Percentiles rank a stretch among this genome's conserved stretches.
These are phyloP conservation scores for Annona squamosa DNA, from an alignment of 164 flowering plant genomes.

Conservation along the genomic window DNA sequence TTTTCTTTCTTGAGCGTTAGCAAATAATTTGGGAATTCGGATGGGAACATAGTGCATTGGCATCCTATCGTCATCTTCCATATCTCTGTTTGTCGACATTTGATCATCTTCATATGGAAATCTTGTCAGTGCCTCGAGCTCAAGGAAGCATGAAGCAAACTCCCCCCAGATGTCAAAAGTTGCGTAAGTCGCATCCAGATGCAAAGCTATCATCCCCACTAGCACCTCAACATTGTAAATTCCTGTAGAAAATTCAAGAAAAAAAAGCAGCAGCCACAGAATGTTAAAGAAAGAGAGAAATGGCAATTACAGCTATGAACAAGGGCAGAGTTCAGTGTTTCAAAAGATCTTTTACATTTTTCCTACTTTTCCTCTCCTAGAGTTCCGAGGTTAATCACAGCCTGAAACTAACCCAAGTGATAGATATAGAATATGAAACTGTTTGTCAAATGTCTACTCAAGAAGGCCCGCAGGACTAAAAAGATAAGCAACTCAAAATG, in stretches of 20 bases:
- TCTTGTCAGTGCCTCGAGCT: conserved; percentile 16
- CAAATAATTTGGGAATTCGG: conserved; percentile 31
- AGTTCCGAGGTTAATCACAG: too few species aligned
- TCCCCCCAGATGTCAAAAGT: conserved; percentile 44
- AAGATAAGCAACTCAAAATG: too few species aligned
- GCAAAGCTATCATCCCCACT: conserved; percentile 70
- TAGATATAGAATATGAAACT: too few species aligned
- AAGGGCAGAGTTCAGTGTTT: too few species aligned
- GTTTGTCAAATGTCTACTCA: too few species aligned
- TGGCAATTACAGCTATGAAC: not conserved
- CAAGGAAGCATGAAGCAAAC: conserved; percentile 56
- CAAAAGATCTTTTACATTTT: too few species aligned
- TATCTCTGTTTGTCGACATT: conserved; percentile 34
- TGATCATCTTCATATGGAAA: conserved; percentile 49
- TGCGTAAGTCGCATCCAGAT: conserved; percentile 64
- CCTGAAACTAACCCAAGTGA: too few species aligned
- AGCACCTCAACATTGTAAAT: conserved; percentile 38
- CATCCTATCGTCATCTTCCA: conserved; percentile 17
- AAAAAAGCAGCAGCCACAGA: not conserved
- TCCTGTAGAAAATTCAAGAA: conserved; percentile 30
- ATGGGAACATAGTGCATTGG: conserved; percentile 7
- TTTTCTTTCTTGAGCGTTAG: conserved; percentile 27
- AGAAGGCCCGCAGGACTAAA: too few species aligned
- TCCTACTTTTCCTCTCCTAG: too few species aligned
- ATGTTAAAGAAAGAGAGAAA: not conserved